phyloP scores from a whole-genome alignment of 2,329 filamentous ascomycete genomes.

The Neonectria faginata region DNA sequence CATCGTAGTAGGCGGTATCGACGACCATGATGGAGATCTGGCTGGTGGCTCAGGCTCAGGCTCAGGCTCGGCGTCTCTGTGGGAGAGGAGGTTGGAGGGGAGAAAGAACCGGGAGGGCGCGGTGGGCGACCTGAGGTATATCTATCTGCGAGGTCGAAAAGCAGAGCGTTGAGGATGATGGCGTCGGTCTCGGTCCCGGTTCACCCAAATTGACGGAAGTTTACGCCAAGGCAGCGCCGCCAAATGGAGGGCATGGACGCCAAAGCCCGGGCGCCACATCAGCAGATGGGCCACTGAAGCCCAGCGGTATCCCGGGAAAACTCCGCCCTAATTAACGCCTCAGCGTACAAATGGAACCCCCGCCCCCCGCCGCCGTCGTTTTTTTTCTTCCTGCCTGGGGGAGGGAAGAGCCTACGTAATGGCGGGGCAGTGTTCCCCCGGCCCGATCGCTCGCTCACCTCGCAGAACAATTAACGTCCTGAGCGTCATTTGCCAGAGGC shows the following conservation, averaged over 20 bases:
- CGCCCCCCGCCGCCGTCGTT: conserved; percentile 9
- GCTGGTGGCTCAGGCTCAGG: conserved; percentile 11
- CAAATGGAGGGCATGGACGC: background rate
- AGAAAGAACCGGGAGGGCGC: conserved; percentile 4
- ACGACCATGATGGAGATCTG: conserved; percentile 75
- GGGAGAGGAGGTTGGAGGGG: conserved; percentile 12
- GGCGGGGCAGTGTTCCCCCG: conserved; percentile 49
- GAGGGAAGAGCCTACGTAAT: conserved; percentile 49
- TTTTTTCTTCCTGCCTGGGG: conserved; percentile 18
- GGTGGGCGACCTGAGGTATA: conserved; percentile 23
- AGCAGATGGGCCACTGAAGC: conserved; percentile 23
- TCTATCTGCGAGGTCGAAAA: conserved; percentile 24
- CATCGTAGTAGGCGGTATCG: conserved; percentile 90
- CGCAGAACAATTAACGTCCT: background rate
- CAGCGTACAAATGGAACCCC: conserved; percentile 4
- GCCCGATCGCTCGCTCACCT: background rate
- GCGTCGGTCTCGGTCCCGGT: conserved; percentile 35
- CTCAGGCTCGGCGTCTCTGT: conserved; percentile 17
- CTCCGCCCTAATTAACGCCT: background rate
- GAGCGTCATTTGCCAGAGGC: background rate
- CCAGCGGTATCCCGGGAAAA: conserved; percentile 10
- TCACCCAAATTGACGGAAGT: conserved; percentile 12
- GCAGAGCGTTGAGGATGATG: conserved; percentile 42
- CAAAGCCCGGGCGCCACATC: conserved; percentile 14
- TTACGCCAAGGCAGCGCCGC: conserved; percentile 5